phyloP scores from a whole-genome alignment of 2,329 filamentous ascomycete genomes.

The Fusarium buxicola region DNA sequence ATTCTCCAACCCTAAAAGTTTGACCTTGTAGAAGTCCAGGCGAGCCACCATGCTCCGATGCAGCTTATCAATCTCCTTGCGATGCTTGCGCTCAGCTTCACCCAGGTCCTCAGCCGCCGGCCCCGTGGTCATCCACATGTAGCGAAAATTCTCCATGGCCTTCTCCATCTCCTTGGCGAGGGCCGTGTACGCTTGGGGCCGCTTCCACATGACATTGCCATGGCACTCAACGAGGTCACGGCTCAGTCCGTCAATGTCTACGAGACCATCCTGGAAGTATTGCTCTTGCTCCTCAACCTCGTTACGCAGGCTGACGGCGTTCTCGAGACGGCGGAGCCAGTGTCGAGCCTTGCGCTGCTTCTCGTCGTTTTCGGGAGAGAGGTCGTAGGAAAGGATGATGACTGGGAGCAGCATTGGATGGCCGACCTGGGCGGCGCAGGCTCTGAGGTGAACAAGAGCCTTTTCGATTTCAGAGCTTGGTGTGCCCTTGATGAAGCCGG shows the following conservation, averaged over 20 bases:
- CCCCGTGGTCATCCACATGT: constrained; percentile 35
- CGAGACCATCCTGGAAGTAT: constrained; percentile 63
- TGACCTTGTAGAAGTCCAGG: constrained; percentile 70
- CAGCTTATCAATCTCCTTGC: constrained; percentile 55
- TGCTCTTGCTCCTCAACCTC: constrained; percentile 68
- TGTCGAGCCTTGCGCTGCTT: constrained; percentile 73
- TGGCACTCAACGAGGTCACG: constrained; percentile 73
- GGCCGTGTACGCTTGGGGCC: constrained; percentile 69
- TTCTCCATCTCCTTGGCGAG: constrained; percentile 62
- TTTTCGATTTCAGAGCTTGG: constrained; percentile 64
- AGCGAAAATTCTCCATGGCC: constrained; percentile 60
- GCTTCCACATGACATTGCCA: constrained; percentile 71
- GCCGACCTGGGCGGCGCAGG: constrained; percentile 61
- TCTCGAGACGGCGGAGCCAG: constrained; percentile 70
- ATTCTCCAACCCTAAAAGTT: constrained; percentile 70
- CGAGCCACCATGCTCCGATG: constrained; percentile 65
- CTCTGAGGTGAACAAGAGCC: constrained; percentile 62
- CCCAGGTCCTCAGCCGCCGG: constrained; percentile 33
- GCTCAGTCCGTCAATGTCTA: constrained; percentile 71
- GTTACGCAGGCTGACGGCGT: constrained; percentile 70
- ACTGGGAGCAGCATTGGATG: constrained; percentile 70
- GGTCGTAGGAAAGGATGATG: constrained; percentile 69
- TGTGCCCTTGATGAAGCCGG: constrained; percentile 72
- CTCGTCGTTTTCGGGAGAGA: constrained; percentile 66
- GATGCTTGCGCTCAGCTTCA: constrained; percentile 46